Base-by-base conservation (phyloP, 2,329 filamentous ascomycete genomes). In the Sordariomycetes sp. region DNA sequence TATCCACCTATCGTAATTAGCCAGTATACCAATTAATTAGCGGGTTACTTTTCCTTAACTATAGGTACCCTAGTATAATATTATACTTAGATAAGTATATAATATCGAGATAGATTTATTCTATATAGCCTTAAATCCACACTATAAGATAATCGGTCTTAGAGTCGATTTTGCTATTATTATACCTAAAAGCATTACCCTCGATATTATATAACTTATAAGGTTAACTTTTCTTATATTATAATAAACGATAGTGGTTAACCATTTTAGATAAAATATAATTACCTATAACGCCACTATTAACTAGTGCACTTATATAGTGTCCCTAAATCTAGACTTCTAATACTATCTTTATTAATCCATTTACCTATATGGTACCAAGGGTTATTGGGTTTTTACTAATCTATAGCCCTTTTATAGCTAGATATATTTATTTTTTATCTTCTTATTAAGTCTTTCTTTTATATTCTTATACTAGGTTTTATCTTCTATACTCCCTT, bases 241-340 rank as follows among this genome's bases (percentile, higher is more conserved):
- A 33, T 33, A 33, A 17, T 33, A 33, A 16, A 5, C 8, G 5
- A 17, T 34, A 29, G 19, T 34, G 29, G n/a, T 34, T 28, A 34
- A 29, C 9, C 29, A 34, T 20, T 12, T 7, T 27, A 19, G 16
- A 15, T 27, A 27, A 27, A 15, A 27, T 27, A 27, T 27, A 27
- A 15, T 27, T 27, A n/a, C 25, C 11, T 27, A 27, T 27, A n/a
- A 15, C 6, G n/a, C 12, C 16, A 27, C 12, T 27, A 33, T 23
- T n/a, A 23, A 33, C 5, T 16, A 33, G 31, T 23, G 14, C 14
- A 15, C 24, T 10, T 23, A 33, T 23, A n/a, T n/a, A 17, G 6
- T 3, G 10, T 8, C 16, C 27, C 8, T 34, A 26, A 26, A 8
- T 31, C 29, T 31, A 31, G 19, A 31, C 5, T 31, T 7, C 8